Percentiles rank a stretch among this genome's conserved stretches.
phyloP scores from a whole-genome alignment of 306 rosid species.

The Styphnolobium japonicum region DNA sequence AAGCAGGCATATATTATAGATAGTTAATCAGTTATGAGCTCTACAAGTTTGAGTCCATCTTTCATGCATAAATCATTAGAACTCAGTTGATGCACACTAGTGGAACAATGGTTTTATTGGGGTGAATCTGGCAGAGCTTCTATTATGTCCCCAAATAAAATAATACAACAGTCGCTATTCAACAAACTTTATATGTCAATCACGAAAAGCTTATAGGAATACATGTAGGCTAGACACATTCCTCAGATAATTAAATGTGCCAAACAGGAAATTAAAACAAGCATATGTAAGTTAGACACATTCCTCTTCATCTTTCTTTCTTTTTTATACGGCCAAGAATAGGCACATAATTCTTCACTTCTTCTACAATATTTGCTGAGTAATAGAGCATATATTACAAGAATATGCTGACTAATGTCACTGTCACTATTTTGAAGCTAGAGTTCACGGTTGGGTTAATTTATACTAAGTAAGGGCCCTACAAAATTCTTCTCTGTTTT shows the following conservation, averaged over 20 bases:
- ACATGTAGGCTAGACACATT: not conserved
- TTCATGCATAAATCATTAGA: not conserved
- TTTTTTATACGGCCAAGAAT: too few species aligned
- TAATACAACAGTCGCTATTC: not conserved
- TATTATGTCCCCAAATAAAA: not conserved
- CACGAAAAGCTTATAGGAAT: not conserved
- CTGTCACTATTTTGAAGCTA: too few species aligned
- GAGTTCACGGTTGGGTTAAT: too few species aligned
- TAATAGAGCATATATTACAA: too few species aligned
- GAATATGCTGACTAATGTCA: too few species aligned
- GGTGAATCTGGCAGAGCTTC: conserved; percentile 8
- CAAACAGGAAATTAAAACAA: conserved; percentile 2
- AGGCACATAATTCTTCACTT: too few species aligned
- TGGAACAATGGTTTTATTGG: not conserved
- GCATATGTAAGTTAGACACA: too few species aligned
- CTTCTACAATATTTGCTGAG: too few species aligned
- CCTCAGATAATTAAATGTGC: not conserved
- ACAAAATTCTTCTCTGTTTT: too few species aligned
- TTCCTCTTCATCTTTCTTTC: too few species aligned
- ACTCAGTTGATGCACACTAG: not conserved
- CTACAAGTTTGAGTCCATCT: not conserved
- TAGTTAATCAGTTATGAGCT: not conserved
- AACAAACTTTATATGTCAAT: not conserved
- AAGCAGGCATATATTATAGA: conserved; percentile 9
- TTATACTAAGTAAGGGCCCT: too few species aligned